Conservation (phyloP, 2,329 filamentous ascomycete species). For the Fusarium anguioides region DNA sequence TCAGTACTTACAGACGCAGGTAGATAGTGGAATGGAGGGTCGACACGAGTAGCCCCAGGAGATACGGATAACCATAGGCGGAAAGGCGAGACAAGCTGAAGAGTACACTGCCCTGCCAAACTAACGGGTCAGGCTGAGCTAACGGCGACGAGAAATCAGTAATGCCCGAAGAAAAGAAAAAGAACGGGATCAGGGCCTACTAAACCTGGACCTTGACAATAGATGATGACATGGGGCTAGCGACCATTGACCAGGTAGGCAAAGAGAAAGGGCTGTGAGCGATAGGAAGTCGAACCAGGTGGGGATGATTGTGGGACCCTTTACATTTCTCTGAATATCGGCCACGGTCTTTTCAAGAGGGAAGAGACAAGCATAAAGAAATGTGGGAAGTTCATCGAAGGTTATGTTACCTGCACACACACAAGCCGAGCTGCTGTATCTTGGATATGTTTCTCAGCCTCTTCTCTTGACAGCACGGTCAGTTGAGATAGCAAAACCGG, state of each 20-base stretch:
- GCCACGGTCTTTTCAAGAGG: slow-evolving; percentile 7
- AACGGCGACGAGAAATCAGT: slow-evolving; percentile 14
- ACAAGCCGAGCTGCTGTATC: not conserved
- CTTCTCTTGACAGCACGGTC: not conserved
- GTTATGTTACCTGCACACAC: not conserved
- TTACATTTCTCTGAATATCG: slow-evolving; percentile 12
- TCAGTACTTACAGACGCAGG: too few relatives aligned
- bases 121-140: slow-evolving; percentile 32
- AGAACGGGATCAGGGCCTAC: slow-evolving; percentile 7
- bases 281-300: slow-evolving; percentile 37
- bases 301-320: slow-evolving; percentile 30
- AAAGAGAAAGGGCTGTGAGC: slow-evolving; percentile 17
- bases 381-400: slow-evolving; percentile 21
- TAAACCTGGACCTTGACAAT: slow-evolving; percentile 16
- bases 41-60: slow-evolving; percentile 11
- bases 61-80: slow-evolving; percentile 24
- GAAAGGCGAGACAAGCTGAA: slow-evolving; percentile 35
- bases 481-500: too few relatives aligned
- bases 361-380: slow-evolving; percentile 22
- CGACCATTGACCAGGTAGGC: slow-evolving; percentile 2
- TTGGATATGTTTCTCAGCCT: not conserved
- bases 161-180: slow-evolving; percentile 10
- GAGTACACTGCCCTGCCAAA: too few relatives aligned
- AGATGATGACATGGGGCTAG: slow-evolving; percentile 14
- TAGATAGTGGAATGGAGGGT: slow-evolving; percentile 4